Evolutionary conservation across 106 monocot species (phyloP), one percentile per base, ranked within the genome.

Genomic region (Hemerocallis citrina): DNA sequence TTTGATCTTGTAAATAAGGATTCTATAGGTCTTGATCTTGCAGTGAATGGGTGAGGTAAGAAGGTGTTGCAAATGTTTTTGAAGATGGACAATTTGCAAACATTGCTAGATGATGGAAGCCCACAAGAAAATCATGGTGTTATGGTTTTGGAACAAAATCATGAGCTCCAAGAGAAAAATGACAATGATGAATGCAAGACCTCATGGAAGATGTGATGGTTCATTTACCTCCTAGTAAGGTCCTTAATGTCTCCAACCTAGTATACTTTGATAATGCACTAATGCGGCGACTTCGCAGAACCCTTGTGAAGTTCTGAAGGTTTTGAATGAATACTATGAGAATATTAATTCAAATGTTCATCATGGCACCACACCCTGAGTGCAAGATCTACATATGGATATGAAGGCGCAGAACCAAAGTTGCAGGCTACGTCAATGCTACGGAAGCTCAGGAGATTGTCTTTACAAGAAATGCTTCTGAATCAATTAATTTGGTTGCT

Each of bases 221-320:
- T n/a, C n/a, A n/a, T n/a, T n/a, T n/a, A n/a, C n/a, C n/a, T n/a
- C n/a, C n/a, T n/a, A n/a, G n/a, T n/a, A n/a, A n/a, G n/a, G n/a
- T n/a, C n/a, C n/a, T 92, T 21, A 82, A 88, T 77, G 92, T 82
- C 19, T 59, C 32, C 45, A 79, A 79, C 20, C 63, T 92, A 50
- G 91, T 92, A 5, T 98, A 98, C 68, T 74, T 98, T 54, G 88
- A 98, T 55, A 98, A 85, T n/a, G n/a, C n/a, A n/a, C n/a, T n/a
- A n/a, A n/a, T 34, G 98, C 79, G n/a, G 89, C 92, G 36, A 86
- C 98, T 7, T 98, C 98, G 25, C 87, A 98, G 49, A 98, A 92
- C 52, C 98, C 98, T 28, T 28, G 49, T 32, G 28, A 72, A 55
- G 98, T 98, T 5, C 17, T 98, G 52, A 71, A 76, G 57, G 76